Base-by-base conservation (phyloP, 2,329 filamentous ascomycete species). In the Teratosphaeria zuluensis region DNA sequence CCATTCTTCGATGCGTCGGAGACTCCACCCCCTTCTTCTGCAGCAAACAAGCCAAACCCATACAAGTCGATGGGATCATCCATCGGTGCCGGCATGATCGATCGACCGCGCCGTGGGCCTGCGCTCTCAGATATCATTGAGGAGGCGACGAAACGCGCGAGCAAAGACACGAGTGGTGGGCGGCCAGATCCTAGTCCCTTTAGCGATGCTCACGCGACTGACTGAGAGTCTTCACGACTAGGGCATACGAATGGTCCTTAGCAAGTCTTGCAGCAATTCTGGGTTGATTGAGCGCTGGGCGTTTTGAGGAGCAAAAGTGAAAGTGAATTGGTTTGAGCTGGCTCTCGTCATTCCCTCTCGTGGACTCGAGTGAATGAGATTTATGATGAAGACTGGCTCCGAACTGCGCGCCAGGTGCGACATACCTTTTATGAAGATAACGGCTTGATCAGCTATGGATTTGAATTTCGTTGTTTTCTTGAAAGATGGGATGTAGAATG, bases 51-150 rank as follows among this genome's bases (percentile, higher is more conserved):
- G 52, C 35, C 51, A 53, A 54, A 30, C 70, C 74, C 61, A 57
- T 74, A 76, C 55, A 73, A 75, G 5, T 72, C 56, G 56, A 74
- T 65, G 75, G 72, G 64, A 65, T 60, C 60, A 8, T 62, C 61
- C 19, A 65, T 70, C 31, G 63, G 63, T 30, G 59, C 53, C 11
- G 54, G 58, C 38, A 42, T 58, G 12, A 48, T 61, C 48, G 62
- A 65, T n/a, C 56, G 55, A 16, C 57, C 72, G 52, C 55, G 48
- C 51, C 54, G 58, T 51, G 52, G 52, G 7, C 19, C 28, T 19
- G 52, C 51, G 12, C 58, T 79, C 60, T 75, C 73, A 21, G 75
- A 76, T 19, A 77, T 78, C n/a, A 74, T 75, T 7, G 77, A 79
- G 59, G 77, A 79, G 62, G 71, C 72, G 28, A 73, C 72, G 1